Evolutionary conservation across 805 yeast genomes (phyloP), one percentile per base, ranked within the genome.

Genomic region (Grigorovia humatica): DNA sequence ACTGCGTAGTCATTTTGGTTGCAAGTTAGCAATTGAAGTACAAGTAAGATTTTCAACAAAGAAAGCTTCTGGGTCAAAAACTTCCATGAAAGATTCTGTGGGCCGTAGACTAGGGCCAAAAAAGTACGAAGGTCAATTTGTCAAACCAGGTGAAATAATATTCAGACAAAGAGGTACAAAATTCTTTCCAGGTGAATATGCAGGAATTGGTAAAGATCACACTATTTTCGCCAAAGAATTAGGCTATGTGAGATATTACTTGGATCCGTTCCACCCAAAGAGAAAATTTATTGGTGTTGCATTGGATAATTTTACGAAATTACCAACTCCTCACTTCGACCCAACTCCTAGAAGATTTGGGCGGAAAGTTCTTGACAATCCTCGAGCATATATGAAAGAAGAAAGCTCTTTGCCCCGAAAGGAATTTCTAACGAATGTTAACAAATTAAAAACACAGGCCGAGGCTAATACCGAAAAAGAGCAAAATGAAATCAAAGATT

Each of bases 21-120:
- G 15, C 38, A 32, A 32, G 4, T 32, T 13, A 32, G 15, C 11
- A 32, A 11, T 32, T 9, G 38, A 3, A 15, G 58, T 58, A 30
- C 76, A 73, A 52, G 79, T 88, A 13, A 88, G 99, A 77, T 81
- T 81, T 19, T 96, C 99, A 29, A 88, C 96, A 15, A 93, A 93
- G 70, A 85, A 82, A 66, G 96, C 93, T 8, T 88, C 95, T 19
- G 96, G 97, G 60, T 88, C 97, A n/a, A 86, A 82, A 70, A 86
- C 96, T 17, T 86, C 85, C 58, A 90, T 85, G 81, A 84, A 85
- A 66, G 96, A 90, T 68, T 90, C 99, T 15, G 88, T 88, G 2
- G 99, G 99, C 74, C 82, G 95, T 68, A 76, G 98, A 64, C 73
- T 93, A 49, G 99, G 99, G 27, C 85, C 95, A 40, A 93, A 93